phyloP scores from a whole-genome alignment of 116 monocot species.

The Phalaenopsis hybrid region DNA sequence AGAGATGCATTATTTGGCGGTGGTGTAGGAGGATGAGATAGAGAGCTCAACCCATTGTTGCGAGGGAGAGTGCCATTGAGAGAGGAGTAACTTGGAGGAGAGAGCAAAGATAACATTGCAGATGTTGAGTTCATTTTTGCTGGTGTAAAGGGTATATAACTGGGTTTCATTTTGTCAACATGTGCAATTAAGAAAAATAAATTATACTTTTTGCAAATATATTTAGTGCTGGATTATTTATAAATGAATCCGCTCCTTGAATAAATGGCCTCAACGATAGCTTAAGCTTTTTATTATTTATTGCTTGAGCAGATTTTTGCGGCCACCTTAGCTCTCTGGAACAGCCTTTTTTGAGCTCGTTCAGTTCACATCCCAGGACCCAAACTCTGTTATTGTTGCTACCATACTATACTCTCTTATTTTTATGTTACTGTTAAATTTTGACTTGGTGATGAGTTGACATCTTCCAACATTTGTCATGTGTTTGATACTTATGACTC shows the following conservation, averaged over 20 bases:
- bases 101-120: neutral
- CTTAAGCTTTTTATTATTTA: neutral
- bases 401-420: neutral
- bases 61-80: no score
- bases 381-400: constrained; percentile 3
- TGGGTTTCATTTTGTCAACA: neutral
- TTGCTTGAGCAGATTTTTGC: neutral
- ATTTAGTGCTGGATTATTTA: neutral
- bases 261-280: neutral
- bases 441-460: neutral
- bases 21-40: no score
- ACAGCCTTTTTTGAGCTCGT: neutral
- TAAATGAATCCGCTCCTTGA: neutral
- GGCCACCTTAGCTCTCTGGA: neutral
- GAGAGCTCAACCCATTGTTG: no score
- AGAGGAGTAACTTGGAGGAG: no score
- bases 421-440: constrained; percentile 2
- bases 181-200: neutral
- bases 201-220: neutral
- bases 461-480: neutral
- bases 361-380: neutral
- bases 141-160: neutral
- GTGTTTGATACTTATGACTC: neutral
- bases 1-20: no score
- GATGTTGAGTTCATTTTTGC: neutral